Base-by-base conservation (phyloP, 2,329 filamentous ascomycete species). In the Fusarium liriodendri region DNA sequence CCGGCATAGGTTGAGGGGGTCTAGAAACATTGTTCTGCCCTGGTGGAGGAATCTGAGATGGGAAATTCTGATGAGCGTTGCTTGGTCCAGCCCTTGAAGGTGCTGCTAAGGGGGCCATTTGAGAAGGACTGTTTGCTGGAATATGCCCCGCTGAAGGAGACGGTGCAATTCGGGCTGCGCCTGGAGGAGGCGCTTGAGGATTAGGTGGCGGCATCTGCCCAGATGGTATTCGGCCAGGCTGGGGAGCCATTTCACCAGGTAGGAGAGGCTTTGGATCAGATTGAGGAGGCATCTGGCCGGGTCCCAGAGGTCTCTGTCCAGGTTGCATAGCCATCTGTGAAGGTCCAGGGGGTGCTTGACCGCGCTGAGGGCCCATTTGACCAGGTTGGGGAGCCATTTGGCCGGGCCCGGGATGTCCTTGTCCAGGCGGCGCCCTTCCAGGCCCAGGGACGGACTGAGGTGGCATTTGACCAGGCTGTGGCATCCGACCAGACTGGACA, bases 151-250 rank as follows among this genome's bases (percentile, higher is more conserved):
- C 14, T 3, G 45, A 45, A 6, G 40, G 38, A 47, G 54, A 58
- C 4, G 14, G 35, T 25, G 27, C 6, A 22, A 35, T 16, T 47
- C 59, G 18, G 8, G 20, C 14, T 18, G 38, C 3, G 5, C 7
- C 47, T 10, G 2, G 13, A 9, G 58, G 18, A 33, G 54, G 20
- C n/a, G 20, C 6, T 27, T 60, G 67, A 40, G 47, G 40, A n/a
- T 52, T 20, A 22, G 33, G 38, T 20, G 25, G 27, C 20, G 40
- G 16, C n/a, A 37, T 27, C 5, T 29, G 33, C 18, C 33, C 18
- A 25, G 57, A 52, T 7, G 45, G 64, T 35, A 32, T 45, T 11
- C 55, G 68, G 3, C 50, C 72, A 10, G 69, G 72, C 10, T 57
- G 54, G 4, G 54, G 54, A 18, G 54, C 25, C 20, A 57, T 57